Base-by-base conservation (phyloP, 495 filamentous ascomycete genomes). In the Neohortaea acidophila region DNA sequence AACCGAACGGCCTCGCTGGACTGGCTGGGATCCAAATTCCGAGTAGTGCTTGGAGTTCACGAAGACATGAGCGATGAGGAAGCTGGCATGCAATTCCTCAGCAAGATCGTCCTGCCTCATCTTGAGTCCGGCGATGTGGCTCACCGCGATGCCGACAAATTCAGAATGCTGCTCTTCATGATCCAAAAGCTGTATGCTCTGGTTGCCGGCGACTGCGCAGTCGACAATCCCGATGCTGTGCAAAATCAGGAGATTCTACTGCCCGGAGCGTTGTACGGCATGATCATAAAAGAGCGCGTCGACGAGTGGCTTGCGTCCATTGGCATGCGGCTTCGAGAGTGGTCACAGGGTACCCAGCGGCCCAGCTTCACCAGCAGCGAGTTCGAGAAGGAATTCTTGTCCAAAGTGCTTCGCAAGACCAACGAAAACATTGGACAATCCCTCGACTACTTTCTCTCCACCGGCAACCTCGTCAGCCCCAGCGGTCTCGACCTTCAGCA, bases 201-300 rank as follows among this genome's bases (percentile, higher is more conserved):
- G 32, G 87, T 85, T 18, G 82, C 81, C 42, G 85, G 87, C 32
- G 89, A 94, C 41, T 97, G 87, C 58, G 67, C 83, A 1, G 70
- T 80, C 14, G 89, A 97, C 58, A 94, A 97, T 54, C 86, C 89
- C 9, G 89, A 97, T 68, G 81, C 87, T 9, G 81, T 94, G 13
- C 84, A 86, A 38, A 87, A 83, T 52, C 89, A 96, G 52, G 89
- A 97, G 56, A 72, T 94, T 39, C 64, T 97, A 26, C 72, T 97
- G 2, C 84, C 84, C 45, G 87, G 87, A 2, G 92, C 89, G 48
- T 66, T 97, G 15, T 97, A 87, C 55, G 86, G 82, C 33, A 82
- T 83, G 81, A 80, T 97, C 22, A 59, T 97, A 43, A 97, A 97
- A 64, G 89, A 97, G 58, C 73, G 77, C 32, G 61, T 96, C 2